Percentiles rank a stretch among this genome's conserved stretches.
Evolutionary conservation across 2,329 filamentous ascomycete species (phyloP).

Genomic region (Aspergillus niger): DNA sequence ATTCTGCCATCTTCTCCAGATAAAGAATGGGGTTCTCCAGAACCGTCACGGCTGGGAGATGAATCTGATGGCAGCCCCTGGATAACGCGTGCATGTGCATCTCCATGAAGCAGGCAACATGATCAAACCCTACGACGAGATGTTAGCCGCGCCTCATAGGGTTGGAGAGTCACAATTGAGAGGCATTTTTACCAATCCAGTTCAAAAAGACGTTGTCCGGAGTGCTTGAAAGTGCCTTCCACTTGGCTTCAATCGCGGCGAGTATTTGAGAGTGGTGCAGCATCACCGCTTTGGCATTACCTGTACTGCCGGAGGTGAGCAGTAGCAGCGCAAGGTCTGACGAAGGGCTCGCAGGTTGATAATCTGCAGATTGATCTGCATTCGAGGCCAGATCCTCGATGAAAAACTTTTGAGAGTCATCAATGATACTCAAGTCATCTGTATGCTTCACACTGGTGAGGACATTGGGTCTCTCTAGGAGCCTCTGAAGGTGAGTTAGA

Average conservation of each 20-base stretch:
- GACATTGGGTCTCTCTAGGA: background rate
- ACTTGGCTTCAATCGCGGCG: conserved; percentile 46
- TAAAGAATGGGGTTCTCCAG: conserved; percentile 42
- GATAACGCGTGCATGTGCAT: conserved; percentile 54
- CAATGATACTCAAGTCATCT: background rate
- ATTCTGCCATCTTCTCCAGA: conserved; percentile 42
- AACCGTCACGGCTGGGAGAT: conserved; percentile 20
- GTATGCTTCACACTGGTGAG: background rate
- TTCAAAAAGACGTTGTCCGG: conserved; percentile 45
- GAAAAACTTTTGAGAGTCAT: background rate
- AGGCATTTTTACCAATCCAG: conserved; percentile 45
- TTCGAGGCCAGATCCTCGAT: background rate
- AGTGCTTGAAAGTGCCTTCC: conserved; percentile 27
- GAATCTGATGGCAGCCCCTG: conserved; percentile 23
- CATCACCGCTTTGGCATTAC: conserved; percentile 54
- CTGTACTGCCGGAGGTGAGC: conserved; percentile 58
- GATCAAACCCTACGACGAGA: conserved; percentile 44
- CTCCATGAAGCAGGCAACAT: conserved; percentile 56
- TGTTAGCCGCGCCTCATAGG: background rate
- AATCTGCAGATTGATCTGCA: background rate
- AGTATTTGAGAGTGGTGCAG: conserved; percentile 50
- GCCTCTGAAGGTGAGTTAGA: conserved; percentile 3
- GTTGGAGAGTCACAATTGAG: background rate
- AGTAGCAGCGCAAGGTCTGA: conserved; percentile 45
- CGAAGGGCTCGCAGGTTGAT: background rate